Percentiles rank a stretch among this genome's conserved stretches.
phyloP scores from a whole-genome alignment of 2,329 filamentous ascomycete genomes.

The Aspergillus clavatus region DNA sequence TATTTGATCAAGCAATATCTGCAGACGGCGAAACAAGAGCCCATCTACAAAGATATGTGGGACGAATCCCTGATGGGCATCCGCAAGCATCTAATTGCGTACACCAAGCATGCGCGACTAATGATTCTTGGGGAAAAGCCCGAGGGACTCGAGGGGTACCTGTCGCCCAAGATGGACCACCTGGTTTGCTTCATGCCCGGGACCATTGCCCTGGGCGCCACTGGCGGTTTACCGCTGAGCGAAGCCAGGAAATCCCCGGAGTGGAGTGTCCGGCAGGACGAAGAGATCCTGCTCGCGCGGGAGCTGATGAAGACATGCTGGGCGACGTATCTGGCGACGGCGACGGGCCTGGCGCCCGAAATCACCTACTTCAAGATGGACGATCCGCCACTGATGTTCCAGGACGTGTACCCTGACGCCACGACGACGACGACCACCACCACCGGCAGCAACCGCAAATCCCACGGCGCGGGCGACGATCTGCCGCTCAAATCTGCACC shows the following conservation, averaged over 20 bases:
- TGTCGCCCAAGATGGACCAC: slow-evolving; percentile 95
- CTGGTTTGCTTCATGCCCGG: slow-evolving; percentile 96
- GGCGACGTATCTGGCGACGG: slow-evolving; percentile 90
- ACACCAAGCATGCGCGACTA: slow-evolving; percentile 71
- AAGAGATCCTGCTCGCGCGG: slow-evolving; percentile 78
- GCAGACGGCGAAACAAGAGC: slow-evolving; percentile 82
- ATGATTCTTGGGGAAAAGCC: slow-evolving; percentile 89
- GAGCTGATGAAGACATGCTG: slow-evolving; percentile 97
- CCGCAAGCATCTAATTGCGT: slow-evolving; percentile 87
- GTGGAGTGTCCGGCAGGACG: slow-evolving; percentile 77
- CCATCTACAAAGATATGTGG: slow-evolving; percentile 89
- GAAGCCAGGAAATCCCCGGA: slow-evolving; percentile 66
- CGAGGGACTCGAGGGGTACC: slow-evolving; percentile 58
- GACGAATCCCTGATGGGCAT: slow-evolving; percentile 77
- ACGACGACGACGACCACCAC: too few relatives aligned
- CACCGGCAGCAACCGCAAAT: slow-evolving; percentile 30
- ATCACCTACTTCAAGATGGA: slow-evolving; percentile 85
- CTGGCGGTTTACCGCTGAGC: slow-evolving; percentile 68
- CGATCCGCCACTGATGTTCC: slow-evolving; percentile 55
- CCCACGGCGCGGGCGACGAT: slow-evolving; percentile 29
- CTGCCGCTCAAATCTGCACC: slow-evolving; percentile 32
- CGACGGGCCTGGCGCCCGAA: slow-evolving; percentile 87
- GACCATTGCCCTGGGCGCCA: slow-evolving; percentile 84
- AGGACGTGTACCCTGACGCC: slow-evolving; percentile 35
- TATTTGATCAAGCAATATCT: slow-evolving; percentile 98